Conservation (phyloP, 1,284 basidiomycete species). For the Chalciporus piperatoides region DNA sequence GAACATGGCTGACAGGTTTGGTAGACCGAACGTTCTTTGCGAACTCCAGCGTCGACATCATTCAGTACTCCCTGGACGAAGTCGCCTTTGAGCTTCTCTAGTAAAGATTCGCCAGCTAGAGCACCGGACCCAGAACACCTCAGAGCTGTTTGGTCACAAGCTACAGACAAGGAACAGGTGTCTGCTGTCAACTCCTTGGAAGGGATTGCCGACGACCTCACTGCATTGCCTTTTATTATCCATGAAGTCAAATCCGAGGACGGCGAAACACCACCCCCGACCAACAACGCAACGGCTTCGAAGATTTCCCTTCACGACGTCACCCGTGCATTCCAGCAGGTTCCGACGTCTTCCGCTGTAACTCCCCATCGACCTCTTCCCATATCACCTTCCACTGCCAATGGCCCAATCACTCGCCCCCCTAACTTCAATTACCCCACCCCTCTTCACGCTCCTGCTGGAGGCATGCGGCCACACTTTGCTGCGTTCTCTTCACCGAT, state of each 20-base stretch:
- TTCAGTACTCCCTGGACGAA: conserved; percentile 55
- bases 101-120: conserved; percentile 63
- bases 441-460: conserved; percentile 37
- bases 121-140: conserved; percentile 74
- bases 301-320: conserved; percentile 78
- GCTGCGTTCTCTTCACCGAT: conserved; percentile 59
- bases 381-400: conserved; percentile 47
- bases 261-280: conserved; percentile 72
- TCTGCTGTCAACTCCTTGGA: conserved; percentile 74
- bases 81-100: conserved; percentile 49
- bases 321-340: conserved; percentile 78
- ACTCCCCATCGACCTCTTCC: conserved; percentile 41
- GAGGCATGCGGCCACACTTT: conserved; percentile 53
- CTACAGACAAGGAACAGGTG: conserved; percentile 58
- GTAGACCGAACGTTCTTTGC: conserved; percentile 44
- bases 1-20: conserved; percentile 13
- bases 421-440: conserved; percentile 34
- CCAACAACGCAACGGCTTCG: conserved; percentile 48
- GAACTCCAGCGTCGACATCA: conserved; percentile 49
- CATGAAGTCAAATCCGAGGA: conserved; percentile 81
- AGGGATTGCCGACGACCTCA: conserved; percentile 73
- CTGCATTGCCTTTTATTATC: conserved; percentile 68
- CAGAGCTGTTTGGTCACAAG: conserved; percentile 80
- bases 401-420: conserved; percentile 45
- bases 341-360: conserved; percentile 50